Percentiles rank a stretch among this genome's conserved stretches.
phyloP scores from a whole-genome alignment of 2,329 filamentous ascomycete genomes.

The Penicillium corylophilum region DNA sequence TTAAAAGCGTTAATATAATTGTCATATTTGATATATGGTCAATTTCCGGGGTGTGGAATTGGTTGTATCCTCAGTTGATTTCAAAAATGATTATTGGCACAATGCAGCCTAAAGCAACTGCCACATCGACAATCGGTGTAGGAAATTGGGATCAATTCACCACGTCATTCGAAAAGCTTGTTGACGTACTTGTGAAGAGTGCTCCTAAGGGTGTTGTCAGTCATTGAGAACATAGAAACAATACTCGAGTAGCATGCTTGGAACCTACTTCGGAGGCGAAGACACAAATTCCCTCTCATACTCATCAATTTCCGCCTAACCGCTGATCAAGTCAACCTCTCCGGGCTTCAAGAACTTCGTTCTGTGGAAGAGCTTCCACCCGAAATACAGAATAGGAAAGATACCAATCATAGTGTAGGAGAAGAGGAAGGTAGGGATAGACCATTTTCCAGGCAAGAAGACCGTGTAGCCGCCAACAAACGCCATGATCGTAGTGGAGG shows the following conservation, averaged over 20 bases:
- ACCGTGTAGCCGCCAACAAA: slow-evolving; percentile 75
- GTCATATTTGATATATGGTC: not conserved
- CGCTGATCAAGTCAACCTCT: slow-evolving; percentile 63
- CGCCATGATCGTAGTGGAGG: slow-evolving; percentile 66
- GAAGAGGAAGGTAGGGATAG: slow-evolving; percentile 69
- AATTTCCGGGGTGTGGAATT: not conserved
- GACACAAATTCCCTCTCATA: slow-evolving; percentile 63
- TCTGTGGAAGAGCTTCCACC: slow-evolving; percentile 69
- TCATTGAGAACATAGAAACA: not conserved
- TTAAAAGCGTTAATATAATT: slow-evolving; percentile 3
- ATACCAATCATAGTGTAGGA: slow-evolving; percentile 73
- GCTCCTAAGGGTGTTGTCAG: slow-evolving; percentile 24
- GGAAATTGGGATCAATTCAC: too few species aligned
- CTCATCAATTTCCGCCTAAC: slow-evolving; percentile 66
- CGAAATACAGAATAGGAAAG: slow-evolving; percentile 66
- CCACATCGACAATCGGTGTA: not conserved
- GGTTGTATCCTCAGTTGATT: not conserved
- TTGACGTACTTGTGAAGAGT: slow-evolving; percentile 20
- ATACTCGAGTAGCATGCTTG: not conserved
- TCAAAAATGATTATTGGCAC: not conserved
- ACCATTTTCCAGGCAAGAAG: slow-evolving; percentile 69
- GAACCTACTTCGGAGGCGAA: slow-evolving; percentile 52
- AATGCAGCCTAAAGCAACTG: not conserved
- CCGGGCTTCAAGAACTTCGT: slow-evolving; percentile 58
- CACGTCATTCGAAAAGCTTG: slow-evolving; percentile 20